phyloP scores from a whole-genome alignment of 495 filamentous ascomycete genomes.

The Tetracladium setigerum region DNA sequence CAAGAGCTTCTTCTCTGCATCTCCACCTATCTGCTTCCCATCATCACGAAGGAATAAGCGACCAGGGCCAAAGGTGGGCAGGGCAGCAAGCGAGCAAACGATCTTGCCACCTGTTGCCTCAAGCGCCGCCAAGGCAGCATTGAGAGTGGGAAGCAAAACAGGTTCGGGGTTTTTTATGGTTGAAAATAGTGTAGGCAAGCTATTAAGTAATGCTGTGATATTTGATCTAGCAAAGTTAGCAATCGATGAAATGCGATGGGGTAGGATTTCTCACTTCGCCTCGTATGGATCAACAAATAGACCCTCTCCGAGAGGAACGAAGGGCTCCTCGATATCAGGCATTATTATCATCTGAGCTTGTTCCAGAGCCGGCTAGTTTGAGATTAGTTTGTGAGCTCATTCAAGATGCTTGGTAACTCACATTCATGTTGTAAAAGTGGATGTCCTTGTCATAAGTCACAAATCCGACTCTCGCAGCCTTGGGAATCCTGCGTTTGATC shows the following conservation, averaged over 20 bases:
- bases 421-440: slow-evolving; percentile 93
- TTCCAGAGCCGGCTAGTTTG: slow-evolving; percentile 57
- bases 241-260: background rate
- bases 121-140: slow-evolving; percentile 72
- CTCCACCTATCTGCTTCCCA: slow-evolving; percentile 74
- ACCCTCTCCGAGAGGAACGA: slow-evolving; percentile 85
- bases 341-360: slow-evolving; percentile 98
- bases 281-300: slow-evolving; percentile 95
- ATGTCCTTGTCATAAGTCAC: slow-evolving; percentile 93
- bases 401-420: slow-evolving; percentile 33
- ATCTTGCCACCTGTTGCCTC: slow-evolving; percentile 87
- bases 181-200: slow-evolving; percentile 78
- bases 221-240: slow-evolving; percentile 43
- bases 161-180: slow-evolving; percentile 83
- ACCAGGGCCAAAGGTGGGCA: slow-evolving; percentile 89
- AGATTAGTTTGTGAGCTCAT: background rate
- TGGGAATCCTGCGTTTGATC: slow-evolving; percentile 56
- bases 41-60: slow-evolving; percentile 79
- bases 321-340: slow-evolving; percentile 96
- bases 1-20: slow-evolving; percentile 88
- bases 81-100: slow-evolving; percentile 70
- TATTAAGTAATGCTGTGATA: slow-evolving; percentile 74
- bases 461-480: slow-evolving; percentile 84
- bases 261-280: slow-evolving; percentile 53
- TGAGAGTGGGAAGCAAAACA: slow-evolving; percentile 74